A percentile compares a stretch with the other conserved stretches of the same genome.
Conservation (phyloP, 2,329 filamentous ascomycete genomes). For the Fusarium equiseti region DNA sequence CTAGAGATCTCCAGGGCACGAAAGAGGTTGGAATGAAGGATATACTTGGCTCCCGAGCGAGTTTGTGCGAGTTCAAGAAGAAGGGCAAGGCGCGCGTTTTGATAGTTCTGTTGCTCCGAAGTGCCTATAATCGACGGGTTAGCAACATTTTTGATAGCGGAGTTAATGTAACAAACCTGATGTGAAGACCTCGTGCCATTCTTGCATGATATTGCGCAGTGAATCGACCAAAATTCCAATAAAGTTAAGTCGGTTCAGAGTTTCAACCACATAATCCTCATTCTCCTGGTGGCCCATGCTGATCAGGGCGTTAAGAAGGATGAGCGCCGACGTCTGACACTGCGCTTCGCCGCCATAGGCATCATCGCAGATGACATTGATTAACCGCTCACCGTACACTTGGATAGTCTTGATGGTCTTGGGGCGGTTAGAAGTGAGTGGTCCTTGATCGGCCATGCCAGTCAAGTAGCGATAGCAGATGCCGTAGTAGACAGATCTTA, state of each 20-base stretch:
- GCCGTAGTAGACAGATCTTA: conserved; percentile 89
- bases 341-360: conserved; percentile 85
- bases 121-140: conserved; percentile 49
- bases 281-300: conserved; percentile 78
- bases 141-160: conserved; percentile 16
- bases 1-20: conserved; percentile 81
- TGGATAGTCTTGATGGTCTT: conserved; percentile 80
- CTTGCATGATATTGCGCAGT: conserved; percentile 79
- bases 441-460: conserved; percentile 70
- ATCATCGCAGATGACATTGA: conserved; percentile 93
- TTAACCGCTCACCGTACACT: conserved; percentile 77
- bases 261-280: conserved; percentile 80
- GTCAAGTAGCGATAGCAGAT: conserved; percentile 90
- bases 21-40: conserved; percentile 92
- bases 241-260: conserved; percentile 88
- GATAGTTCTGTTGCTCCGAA: conserved; percentile 62
- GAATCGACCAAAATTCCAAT: conserved; percentile 91
- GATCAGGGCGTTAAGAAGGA: conserved; percentile 84
- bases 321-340: conserved; percentile 86
- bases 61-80: conserved; percentile 88
- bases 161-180: conserved; percentile 60
- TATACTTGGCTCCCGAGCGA: conserved; percentile 82
- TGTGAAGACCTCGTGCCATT: conserved; percentile 71
- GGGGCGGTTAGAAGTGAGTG: conserved; percentile 60
- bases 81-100: conserved; percentile 81